A percentile compares a stretch with the other conserved stretches of the same genome.
Evolutionary conservation across 2,329 filamentous ascomycete species (phyloP).

Genomic region (Madurella mycetomatis): DNA sequence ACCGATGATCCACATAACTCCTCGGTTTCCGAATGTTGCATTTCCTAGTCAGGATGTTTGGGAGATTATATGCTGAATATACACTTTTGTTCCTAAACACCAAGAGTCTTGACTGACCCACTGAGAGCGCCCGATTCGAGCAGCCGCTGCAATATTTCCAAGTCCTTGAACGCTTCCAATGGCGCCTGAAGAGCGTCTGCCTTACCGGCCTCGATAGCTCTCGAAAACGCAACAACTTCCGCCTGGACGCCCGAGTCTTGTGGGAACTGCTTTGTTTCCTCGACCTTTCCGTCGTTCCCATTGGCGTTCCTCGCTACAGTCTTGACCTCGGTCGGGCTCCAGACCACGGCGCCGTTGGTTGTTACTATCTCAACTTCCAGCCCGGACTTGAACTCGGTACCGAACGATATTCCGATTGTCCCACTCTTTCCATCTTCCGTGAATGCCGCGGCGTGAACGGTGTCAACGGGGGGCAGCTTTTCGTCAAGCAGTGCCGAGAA

Average conservation of each 20-base stretch:
- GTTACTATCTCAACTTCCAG: conserved; percentile 28
- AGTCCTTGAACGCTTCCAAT: conserved; percentile 29
- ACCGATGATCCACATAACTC: too few species aligned
- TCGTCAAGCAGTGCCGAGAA: conserved; percentile 51
- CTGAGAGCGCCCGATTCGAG: conserved; percentile 27
- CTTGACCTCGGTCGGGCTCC: conserved; percentile 24
- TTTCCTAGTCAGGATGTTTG: too few species aligned
- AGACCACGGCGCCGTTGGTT: conserved; percentile 28
- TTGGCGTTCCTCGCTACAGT: conserved; percentile 12
- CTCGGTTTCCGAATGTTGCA: too few species aligned
- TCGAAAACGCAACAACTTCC: conserved; percentile 30
- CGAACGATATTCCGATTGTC: conserved; percentile 28
- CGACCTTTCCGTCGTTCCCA: conserved; percentile 12
- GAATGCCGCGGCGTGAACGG: conserved; percentile 51
- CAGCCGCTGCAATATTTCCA: conserved; percentile 29
- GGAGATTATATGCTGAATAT: too few species aligned
- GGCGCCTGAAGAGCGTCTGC: conserved; percentile 27
- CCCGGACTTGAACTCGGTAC: conserved; percentile 30
- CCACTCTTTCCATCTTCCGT: conserved; percentile 28
- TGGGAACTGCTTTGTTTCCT: conserved; percentile 22
- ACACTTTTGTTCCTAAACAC: background rate
- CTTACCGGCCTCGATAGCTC: conserved; percentile 24
- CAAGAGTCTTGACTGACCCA: conserved; percentile 13
- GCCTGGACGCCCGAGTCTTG: conserved; percentile 26
- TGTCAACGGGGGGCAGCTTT: conserved; percentile 62